A percentile compares a stretch with the other conserved stretches of the same genome.
Conservation (phyloP, 108 stramenopile genomes). For the Mediolabrus comicus region DNA sequence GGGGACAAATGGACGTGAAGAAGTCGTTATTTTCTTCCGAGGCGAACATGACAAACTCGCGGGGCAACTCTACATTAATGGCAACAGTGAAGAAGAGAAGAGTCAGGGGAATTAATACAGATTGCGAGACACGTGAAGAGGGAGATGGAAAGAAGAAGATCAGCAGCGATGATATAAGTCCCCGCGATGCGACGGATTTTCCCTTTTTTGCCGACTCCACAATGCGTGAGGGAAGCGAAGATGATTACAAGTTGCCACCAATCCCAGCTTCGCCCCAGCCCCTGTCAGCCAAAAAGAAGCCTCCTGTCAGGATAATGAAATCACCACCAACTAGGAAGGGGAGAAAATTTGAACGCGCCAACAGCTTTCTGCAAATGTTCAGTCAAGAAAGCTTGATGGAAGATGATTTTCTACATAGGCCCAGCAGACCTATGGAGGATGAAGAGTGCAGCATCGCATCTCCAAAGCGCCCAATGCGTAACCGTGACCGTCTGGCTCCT, state of each 20-base stretch:
- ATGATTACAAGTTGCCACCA: too few species aligned
- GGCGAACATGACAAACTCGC: too few species aligned
- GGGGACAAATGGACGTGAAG: background rate
- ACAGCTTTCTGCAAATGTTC: constrained; percentile 47
- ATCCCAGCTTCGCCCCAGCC: too few species aligned
- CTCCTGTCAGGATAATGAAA: background rate
- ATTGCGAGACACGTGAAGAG: background rate
- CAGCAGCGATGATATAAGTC: constrained; percentile 33
- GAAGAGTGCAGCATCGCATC: constrained; percentile 7
- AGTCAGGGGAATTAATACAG: background rate
- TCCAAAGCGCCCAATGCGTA: constrained; percentile 3
- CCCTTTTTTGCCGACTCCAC: constrained; percentile 27
- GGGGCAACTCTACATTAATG: too few species aligned
- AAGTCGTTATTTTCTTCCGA: background rate
- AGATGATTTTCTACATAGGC: constrained; percentile 25
- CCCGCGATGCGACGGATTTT: constrained; percentile 29
- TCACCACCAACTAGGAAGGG: constrained; percentile 12
- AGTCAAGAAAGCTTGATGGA: background rate
- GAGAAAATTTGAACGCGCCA: constrained; percentile 19
- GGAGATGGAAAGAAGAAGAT: background rate
- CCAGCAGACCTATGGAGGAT: background rate
- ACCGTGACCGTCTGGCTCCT: background rate
- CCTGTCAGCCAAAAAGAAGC: constrained; percentile 10
- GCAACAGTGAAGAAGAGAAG: background rate
- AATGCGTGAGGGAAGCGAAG: background rate